These are phyloP conservation scores for Puccinia sorghi DNA, from an alignment of 1,284 basidiomycete species.

Conservation along the genomic window DNA sequence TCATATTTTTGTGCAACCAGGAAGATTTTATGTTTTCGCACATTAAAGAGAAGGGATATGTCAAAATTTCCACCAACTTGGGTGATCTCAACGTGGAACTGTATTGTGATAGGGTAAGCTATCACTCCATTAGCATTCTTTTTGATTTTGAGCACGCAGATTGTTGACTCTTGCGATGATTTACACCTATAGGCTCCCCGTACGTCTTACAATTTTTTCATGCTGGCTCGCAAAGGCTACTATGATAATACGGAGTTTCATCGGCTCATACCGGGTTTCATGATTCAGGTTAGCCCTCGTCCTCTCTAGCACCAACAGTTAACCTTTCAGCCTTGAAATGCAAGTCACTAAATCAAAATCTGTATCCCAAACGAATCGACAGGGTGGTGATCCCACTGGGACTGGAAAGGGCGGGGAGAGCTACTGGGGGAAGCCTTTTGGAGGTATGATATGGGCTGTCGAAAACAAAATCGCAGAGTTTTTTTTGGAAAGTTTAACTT, in stretches of 20 bases:
- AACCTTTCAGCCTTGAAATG: not conserved
- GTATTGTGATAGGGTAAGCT: conserved; percentile 76
- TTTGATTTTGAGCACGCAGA: not conserved
- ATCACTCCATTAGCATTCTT: not conserved
- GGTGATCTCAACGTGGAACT: conserved; percentile 89
- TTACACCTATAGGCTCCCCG: conserved; percentile 59
- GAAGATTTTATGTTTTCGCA: conserved; percentile 78
- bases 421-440: conserved; percentile 92
- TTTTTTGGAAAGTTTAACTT: conserved; percentile 1
- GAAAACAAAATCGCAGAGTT: conserved; percentile 59
- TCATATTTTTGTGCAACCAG: conserved; percentile 62
- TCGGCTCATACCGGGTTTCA: conserved; percentile 91
- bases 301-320: conserved; percentile 4
- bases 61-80: conserved; percentile 83
- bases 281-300: conserved; percentile 64
- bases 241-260: conserved; percentile 88
- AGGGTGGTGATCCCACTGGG: conserved; percentile 94
- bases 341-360: not conserved
- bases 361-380: conserved; percentile 64
- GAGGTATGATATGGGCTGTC: conserved; percentile 70
- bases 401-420: conserved; percentile 90
- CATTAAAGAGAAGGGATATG: conserved; percentile 66
- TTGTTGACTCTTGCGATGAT: conserved; percentile 6
- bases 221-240: conserved; percentile 72
- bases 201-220: conserved; percentile 50